Conservation (phyloP, 305 asterid genomes). For the Euphrasia arctica region DNA sequence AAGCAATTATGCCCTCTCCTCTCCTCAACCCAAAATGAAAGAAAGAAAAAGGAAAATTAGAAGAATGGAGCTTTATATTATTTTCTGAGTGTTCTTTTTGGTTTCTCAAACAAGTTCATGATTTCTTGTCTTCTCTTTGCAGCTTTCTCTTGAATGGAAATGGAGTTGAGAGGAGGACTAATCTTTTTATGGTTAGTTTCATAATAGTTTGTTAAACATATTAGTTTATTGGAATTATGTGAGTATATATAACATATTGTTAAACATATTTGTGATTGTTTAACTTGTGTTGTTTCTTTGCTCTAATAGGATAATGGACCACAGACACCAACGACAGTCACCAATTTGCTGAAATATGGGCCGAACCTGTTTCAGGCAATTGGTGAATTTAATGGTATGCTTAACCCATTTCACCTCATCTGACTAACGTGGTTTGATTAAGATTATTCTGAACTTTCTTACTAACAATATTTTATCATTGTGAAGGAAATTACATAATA, state of each 20-base stretch:
- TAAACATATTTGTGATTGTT: constrained; percentile 7
- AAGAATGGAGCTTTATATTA: not conserved
- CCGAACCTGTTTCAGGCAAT: constrained; percentile 86
- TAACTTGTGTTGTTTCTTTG: constrained; percentile 22
- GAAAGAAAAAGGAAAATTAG: too few relatives aligned
- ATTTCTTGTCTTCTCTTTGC: constrained; percentile 28
- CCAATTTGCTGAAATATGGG: constrained; percentile 68
- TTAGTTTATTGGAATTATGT: constrained; percentile 2
- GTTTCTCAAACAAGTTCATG: not conserved
- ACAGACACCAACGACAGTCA: constrained; percentile 68
- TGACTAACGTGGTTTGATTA: constrained; percentile 8
- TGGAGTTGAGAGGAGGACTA: constrained; percentile 65
- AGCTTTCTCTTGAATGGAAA: constrained; percentile 88
- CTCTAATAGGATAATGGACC: constrained; percentile 72
- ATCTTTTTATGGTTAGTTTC: constrained; percentile 47
- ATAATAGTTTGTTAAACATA: constrained; percentile 7
- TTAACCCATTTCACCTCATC: constrained; percentile 18
- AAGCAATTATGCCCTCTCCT: constrained; percentile 27
- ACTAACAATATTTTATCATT: constrained; percentile 27
- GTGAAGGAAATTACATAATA: constrained; percentile 72
- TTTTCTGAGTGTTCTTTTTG: not conserved
- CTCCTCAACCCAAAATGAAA: not conserved
- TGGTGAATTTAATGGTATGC: constrained; percentile 79
- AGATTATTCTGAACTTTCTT: constrained; percentile 22
- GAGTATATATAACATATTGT: constrained; percentile 1